Evolutionary conservation across 352 stramenopile species (phyloP).

Genomic region (Hyaloperonospora brassicae): DNA sequence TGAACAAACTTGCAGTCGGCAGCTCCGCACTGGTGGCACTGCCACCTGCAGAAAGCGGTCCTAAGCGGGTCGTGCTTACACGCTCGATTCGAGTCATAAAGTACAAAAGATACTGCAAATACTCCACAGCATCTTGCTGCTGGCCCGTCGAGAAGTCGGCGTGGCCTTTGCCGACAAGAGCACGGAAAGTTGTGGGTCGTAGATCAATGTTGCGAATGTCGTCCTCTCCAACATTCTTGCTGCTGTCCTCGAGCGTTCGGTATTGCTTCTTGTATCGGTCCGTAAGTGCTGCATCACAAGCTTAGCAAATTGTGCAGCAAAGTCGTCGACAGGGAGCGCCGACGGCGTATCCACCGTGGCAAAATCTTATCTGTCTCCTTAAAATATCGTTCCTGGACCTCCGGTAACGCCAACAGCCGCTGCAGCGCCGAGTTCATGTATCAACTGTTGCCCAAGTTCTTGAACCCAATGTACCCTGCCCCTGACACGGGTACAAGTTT

Average conservation of each 20-base stretch:
- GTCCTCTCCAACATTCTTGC: slow-evolving; percentile 32
- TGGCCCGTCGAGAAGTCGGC: slow-evolving; percentile 94
- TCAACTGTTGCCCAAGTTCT: slow-evolving; percentile 99
- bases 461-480: slow-evolving; percentile 91
- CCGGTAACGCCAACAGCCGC: slow-evolving; percentile 81
- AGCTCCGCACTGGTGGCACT: slow-evolving; percentile 27
- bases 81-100: slow-evolving; percentile 85
- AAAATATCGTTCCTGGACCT: slow-evolving; percentile 68
- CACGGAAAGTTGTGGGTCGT: slow-evolving; percentile 89
- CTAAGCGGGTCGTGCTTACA: slow-evolving; percentile 39
- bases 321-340: slow-evolving; percentile 54
- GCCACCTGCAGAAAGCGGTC: slow-evolving; percentile 32
- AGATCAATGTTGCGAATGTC: slow-evolving; percentile 38
- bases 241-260: slow-evolving; percentile 9
- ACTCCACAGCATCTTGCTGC: slow-evolving; percentile 97
- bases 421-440: slow-evolving; percentile 99
- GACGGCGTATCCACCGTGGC: slow-evolving; percentile 22
- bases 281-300: slow-evolving; percentile 80
- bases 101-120: slow-evolving; percentile 94
- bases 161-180: slow-evolving; percentile 91
- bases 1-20: slow-evolving; percentile 86
- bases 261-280: slow-evolving; percentile 78
- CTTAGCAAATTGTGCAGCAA: slow-evolving; percentile 91
- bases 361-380: slow-evolving; percentile 50
- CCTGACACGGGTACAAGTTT: slow-evolving; percentile 88